Base-by-base conservation (phyloP, 2,329 filamentous ascomycete species). In the Talaromyces sp. region DNA sequence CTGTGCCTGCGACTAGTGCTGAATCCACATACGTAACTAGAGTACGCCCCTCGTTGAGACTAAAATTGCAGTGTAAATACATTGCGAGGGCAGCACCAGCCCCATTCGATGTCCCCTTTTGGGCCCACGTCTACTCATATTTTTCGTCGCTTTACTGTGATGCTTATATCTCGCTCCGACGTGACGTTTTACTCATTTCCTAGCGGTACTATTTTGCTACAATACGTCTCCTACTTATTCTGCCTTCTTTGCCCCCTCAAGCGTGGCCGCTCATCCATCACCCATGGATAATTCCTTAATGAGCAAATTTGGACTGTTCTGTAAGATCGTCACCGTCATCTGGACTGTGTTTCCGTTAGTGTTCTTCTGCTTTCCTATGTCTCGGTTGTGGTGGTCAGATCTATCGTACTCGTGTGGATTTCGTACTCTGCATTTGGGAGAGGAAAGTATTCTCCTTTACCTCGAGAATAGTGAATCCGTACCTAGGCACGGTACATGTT, bases 231-330 rank as follows among this genome's bases (percentile, higher is more conserved):
- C 22, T 22, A 22, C 22, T 22, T 22, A 22, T 22, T 22, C 22
- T 22, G 22, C 22, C 1, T 22, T 22, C 22, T 22, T 22, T 22
- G 22, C 22, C n/a, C 72, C 71, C 58, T 69, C 37, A 10, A 72
- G 56, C 45, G 66, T 65, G 2, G 74, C 79, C 70, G 22, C 80
- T 79, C 47, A 84, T 79, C 69, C 82, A 22, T 22, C 22, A 22
- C 22, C 37, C 37, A 41, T 14, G 37, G 37, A 8, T 14, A 5
- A 41, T n/a, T 41, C 14, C 14, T 41, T 14, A 6, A 41, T 8
- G 39, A 2, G 14, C 14, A 41, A 41, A 6, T 41, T 41, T 13
- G 39, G 14, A n/a, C 39, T 41, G 1, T 41, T 41, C 7, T 41
- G 13, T 41, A 41, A 7, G 5, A 41, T 41, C 6, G 39, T 41